Evolutionary conservation across 148 eudicot genomes (phyloP).

Genomic region (Vaccinium darrowii): DNA sequence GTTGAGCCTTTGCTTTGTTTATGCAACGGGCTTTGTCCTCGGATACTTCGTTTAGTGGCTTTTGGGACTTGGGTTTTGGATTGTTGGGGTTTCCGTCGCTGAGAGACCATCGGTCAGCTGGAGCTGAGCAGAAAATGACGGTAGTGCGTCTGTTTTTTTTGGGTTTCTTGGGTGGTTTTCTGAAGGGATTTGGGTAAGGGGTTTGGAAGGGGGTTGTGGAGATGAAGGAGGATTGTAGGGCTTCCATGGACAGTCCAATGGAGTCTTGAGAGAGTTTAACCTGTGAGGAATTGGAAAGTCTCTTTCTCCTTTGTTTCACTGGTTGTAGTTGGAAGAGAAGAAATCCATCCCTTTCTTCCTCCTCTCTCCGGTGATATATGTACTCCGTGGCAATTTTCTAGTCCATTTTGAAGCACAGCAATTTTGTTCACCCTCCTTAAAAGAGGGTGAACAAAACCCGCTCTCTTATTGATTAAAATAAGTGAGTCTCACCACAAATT

Average conservation of each 20-base stretch:
- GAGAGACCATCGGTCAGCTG: slow-evolving; percentile 83
- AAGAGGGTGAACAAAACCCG: too few relatives aligned
- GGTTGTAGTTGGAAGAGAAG: too few relatives aligned
- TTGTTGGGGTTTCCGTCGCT: slow-evolving; percentile 56
- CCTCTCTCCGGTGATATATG: too few relatives aligned
- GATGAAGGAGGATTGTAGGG: slow-evolving; percentile 49
- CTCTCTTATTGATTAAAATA: too few relatives aligned
- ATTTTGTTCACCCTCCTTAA: too few relatives aligned
- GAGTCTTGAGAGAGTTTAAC: too few relatives aligned
- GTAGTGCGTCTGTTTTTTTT: slow-evolving; percentile 12
- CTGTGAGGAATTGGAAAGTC: too few relatives aligned
- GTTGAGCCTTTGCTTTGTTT: slow-evolving; percentile 62
- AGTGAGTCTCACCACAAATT: too few relatives aligned
- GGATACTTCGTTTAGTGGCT: slow-evolving; percentile 67
- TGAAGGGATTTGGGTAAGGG: slow-evolving; percentile 16
- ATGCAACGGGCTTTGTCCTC: slow-evolving; percentile 89
- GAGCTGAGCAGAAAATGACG: slow-evolving; percentile 31
- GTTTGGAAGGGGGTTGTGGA: slow-evolving; percentile 23
- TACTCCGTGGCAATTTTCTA: too few relatives aligned
- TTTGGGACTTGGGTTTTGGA: slow-evolving; percentile 68
- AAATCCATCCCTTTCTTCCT: too few relatives aligned
- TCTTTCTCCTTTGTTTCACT: too few relatives aligned
- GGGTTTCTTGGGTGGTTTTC: slow-evolving; percentile 6
- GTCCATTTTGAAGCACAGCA: too few relatives aligned
- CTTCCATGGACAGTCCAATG: slow-evolving; percentile 33